phyloP scores from a whole-genome alignment of 176 grass and related monocot genomes.

The Oryza coarctata region DNA sequence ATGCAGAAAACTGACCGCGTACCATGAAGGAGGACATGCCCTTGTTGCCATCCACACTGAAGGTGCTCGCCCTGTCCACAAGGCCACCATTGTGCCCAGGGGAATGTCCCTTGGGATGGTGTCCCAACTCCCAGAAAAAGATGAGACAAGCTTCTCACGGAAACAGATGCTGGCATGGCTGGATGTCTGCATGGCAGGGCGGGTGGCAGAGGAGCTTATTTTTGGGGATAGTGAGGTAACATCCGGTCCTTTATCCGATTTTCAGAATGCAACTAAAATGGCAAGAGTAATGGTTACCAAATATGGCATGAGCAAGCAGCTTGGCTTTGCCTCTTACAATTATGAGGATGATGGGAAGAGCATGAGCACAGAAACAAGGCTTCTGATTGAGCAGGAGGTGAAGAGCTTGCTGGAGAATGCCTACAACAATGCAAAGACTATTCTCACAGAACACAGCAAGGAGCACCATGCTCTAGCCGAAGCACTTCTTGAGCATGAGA shows the following conservation, averaged over 20 bases:
- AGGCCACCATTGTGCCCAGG: constrained; percentile 92
- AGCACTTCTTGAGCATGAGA: constrained; percentile 90
- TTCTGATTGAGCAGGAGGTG: constrained; percentile 86
- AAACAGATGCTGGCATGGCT: constrained; percentile 85
- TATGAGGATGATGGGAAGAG: constrained; percentile 77
- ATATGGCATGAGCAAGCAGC: constrained; percentile 92
- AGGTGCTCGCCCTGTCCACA: constrained; percentile 81
- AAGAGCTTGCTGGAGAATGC: constrained; percentile 77
- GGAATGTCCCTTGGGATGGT: constrained; percentile 92
- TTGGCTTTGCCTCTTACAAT: constrained; percentile 82
- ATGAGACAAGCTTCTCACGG: constrained; percentile 87
- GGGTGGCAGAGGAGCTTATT: constrained; percentile 94
- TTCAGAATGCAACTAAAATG: constrained; percentile 67
- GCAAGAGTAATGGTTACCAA: constrained; percentile 92
- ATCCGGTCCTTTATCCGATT: constrained; percentile 81
- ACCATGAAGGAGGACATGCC: constrained; percentile 96
- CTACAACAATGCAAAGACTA: constrained; percentile 89
- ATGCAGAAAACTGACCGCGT: constrained; percentile 75
- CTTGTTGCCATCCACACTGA: constrained; percentile 93
- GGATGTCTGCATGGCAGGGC: constrained; percentile 90
- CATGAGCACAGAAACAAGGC: constrained; percentile 92
- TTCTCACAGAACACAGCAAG: constrained; percentile 75
- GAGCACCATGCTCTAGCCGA: constrained; percentile 85
- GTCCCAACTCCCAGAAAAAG: constrained; percentile 84
- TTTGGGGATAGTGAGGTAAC: constrained; percentile 96